Percentiles rank a stretch among this genome's conserved stretches.
phyloP scores from a whole-genome alignment of 2,329 filamentous ascomycete species.

The Penicillium polonicum region DNA sequence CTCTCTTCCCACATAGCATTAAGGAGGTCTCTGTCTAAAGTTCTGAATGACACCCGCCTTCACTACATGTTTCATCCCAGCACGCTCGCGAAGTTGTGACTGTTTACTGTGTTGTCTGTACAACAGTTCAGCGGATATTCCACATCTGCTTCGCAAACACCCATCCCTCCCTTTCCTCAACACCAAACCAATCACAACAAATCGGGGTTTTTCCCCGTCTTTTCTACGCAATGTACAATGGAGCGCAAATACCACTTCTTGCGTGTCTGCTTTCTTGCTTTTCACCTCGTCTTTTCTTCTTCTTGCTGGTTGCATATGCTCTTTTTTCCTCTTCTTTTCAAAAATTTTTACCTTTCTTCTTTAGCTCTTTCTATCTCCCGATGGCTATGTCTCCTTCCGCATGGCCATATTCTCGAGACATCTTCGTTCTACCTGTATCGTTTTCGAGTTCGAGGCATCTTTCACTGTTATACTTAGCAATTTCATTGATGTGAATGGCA shows the following conservation, averaged over 20 bases:
- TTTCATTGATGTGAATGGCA: constrained; percentile 20
- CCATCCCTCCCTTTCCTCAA: not conserved
- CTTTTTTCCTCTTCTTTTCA: not conserved
- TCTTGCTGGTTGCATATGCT: constrained; percentile 11
- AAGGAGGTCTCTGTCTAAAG: not conserved
- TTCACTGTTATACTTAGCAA: constrained; percentile 16
- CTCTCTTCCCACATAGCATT: not conserved
- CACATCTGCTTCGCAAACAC: not conserved
- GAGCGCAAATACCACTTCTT: constrained; percentile 43
- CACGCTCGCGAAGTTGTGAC: not conserved
- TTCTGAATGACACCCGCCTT: not conserved
- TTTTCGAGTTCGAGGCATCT: constrained; percentile 18
- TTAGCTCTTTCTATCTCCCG: constrained; percentile 13
- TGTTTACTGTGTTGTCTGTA: not conserved
- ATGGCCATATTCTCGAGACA: constrained; percentile 13
- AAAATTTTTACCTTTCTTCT: constrained; percentile 14
- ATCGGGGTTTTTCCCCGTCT: constrained; percentile 8
- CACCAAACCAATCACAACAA: constrained; percentile 8
- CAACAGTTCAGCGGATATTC: not conserved
- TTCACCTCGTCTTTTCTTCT: constrained; percentile 13
- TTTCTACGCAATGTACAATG: constrained; percentile 40
- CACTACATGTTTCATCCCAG: not conserved
- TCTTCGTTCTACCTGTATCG: constrained; percentile 13
- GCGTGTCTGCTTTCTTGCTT: constrained; percentile 24
- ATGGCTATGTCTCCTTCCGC: constrained; percentile 13